Percentiles rank a stretch among this genome's conserved stretches.
Evolutionary conservation across 2,329 filamentous ascomycete species (phyloP).

Genomic region (Pyricularia pennisetigena): DNA sequence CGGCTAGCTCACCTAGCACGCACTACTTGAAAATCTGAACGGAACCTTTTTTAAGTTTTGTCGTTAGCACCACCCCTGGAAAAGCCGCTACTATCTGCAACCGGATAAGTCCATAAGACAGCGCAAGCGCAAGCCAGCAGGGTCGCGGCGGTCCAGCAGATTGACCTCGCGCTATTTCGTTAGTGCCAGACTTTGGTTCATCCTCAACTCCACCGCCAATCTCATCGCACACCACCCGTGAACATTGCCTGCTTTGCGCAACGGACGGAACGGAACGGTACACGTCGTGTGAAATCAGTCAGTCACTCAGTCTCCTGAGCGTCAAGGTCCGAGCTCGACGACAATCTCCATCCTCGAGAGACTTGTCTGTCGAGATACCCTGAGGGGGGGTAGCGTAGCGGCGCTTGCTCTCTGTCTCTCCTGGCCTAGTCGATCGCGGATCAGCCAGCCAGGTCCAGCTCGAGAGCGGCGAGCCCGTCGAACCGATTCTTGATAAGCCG

Average conservation of each 20-base stretch:
- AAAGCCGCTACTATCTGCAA: conserved; percentile 1
- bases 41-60: background rate
- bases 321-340: background rate
- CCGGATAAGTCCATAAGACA: background rate
- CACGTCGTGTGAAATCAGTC: background rate
- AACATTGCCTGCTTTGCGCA: background rate
- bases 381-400: conserved; percentile 1
- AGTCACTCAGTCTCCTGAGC: background rate
- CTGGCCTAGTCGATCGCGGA: conserved; percentile 1
- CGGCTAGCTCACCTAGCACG: background rate
- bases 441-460: conserved; percentile 1
- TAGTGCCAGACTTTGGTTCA: conserved; percentile 1
- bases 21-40: background rate
- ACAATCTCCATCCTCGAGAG: conserved; percentile 1
- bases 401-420: conserved; percentile 1
- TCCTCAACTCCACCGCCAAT: conserved; percentile 6
- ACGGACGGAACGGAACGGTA: background rate
- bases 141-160: conserved; percentile 2
- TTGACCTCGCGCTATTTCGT: conserved; percentile 6
- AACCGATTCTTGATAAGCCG: background rate
- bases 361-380: background rate
- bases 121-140: background rate
- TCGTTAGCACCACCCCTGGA: background rate
- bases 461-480: conserved; percentile 1
- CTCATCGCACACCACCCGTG: conserved; percentile 1